Percentiles rank a stretch among this genome's conserved stretches.
These are phyloP conservation scores for Gynostemma pentaphyllum DNA, from an alignment of 306 rosid species.

Conservation along the genomic window DNA sequence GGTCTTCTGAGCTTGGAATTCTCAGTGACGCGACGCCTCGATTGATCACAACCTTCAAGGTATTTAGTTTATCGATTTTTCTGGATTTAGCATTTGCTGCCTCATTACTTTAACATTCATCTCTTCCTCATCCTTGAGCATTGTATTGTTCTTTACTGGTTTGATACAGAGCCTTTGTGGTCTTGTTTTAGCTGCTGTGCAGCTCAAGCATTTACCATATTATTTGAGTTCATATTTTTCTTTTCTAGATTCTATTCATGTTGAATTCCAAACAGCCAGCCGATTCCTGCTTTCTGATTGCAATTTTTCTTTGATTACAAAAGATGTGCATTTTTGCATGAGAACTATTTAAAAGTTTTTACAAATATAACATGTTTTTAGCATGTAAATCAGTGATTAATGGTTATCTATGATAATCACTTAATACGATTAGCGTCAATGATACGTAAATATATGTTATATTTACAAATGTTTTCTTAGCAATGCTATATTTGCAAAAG, in stretches of 20 bases:
- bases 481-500: no score
- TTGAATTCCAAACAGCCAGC: neutral
- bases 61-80: slow-evolving; percentile 5
- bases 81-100: slow-evolving; percentile 5
- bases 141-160: neutral
- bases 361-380: no score
- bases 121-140: neutral
- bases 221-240: neutral
- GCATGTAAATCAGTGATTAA: no score
- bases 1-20: slow-evolving; percentile 94
- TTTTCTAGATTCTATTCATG: neutral
- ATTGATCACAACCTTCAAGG: slow-evolving; percentile 83
- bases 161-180: neutral
- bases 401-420: no score
- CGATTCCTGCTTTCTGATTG: neutral
- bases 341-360: no score
- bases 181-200: neutral
- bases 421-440: no score
- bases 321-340: neutral
- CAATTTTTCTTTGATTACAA: neutral
- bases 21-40: slow-evolving; percentile 75
- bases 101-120: neutral
- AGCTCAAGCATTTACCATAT: neutral
- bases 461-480: no score
- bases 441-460: no score